Conservation (phyloP, 345 rosid species). For the Ceriops zippeliana region DNA sequence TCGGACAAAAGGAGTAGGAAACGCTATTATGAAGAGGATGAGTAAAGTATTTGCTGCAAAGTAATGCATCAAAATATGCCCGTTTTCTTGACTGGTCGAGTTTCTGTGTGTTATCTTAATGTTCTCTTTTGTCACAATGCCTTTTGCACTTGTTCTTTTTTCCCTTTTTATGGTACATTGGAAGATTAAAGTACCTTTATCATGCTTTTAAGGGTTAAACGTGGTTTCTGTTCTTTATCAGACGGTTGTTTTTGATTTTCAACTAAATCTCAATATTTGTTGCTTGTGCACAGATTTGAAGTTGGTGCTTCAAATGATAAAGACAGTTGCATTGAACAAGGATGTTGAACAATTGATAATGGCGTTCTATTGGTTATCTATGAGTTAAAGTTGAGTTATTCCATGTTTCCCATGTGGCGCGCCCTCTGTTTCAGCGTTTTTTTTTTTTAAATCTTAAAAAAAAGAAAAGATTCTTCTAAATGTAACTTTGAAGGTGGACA, state of each 20-base stretch:
- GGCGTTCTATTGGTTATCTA: background rate
- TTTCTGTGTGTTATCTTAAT: background rate
- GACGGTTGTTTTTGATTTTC: background rate
- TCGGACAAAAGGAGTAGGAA: conserved; percentile 58
- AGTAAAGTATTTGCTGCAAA: background rate
- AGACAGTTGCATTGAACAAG: background rate
- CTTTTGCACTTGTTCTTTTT: no score
- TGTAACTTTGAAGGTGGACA: no score
- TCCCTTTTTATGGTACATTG: no score
- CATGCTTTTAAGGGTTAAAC: no score
- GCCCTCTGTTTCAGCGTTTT: background rate
- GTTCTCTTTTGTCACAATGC: background rate
- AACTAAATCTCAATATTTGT: background rate
- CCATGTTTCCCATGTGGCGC: background rate
- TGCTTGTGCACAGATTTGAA: conserved; percentile 5
- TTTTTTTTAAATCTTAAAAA: no score
- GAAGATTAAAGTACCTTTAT: no score
- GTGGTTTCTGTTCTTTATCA: background rate
- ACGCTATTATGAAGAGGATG: conserved; percentile 24
- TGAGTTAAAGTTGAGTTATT: background rate
- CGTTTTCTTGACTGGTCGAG: background rate
- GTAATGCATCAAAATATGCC: conserved; percentile 2
- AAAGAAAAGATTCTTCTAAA: no score
- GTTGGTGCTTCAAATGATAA: background rate
- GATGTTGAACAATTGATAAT: background rate